Percentiles rank a stretch among this genome's conserved stretches.
phyloP scores from a whole-genome alignment of 1,139 yeast species.

The Blastobotrys raffinosifermentans region DNA sequence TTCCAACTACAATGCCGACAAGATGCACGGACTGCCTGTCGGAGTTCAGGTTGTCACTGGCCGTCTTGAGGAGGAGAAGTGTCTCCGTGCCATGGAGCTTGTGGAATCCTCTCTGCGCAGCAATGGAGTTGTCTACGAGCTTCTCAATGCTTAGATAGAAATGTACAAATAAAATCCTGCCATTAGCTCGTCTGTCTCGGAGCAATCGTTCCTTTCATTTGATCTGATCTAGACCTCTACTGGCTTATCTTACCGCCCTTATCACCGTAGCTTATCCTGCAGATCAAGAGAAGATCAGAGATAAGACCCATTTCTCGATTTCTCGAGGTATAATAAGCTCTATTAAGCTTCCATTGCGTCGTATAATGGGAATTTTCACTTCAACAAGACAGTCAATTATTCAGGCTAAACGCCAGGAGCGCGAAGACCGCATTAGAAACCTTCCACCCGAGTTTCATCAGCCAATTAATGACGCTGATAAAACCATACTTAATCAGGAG shows the following conservation, averaged over 20 bases:
- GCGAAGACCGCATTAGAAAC: conserved; percentile 30
- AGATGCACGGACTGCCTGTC: conserved; percentile 59
- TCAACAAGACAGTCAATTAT: conserved; percentile 16
- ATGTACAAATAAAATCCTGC: too few relatives aligned
- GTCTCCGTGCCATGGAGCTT: conserved; percentile 39
- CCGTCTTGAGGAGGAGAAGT: conserved; percentile 58
- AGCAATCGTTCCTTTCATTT: too few relatives aligned
- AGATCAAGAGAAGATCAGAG: too few relatives aligned
- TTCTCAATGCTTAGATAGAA: conserved; percentile 25
- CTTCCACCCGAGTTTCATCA: conserved; percentile 28
- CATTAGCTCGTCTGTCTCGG: too few relatives aligned
- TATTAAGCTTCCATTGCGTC: too few relatives aligned
- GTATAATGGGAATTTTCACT: conserved; percentile 9
- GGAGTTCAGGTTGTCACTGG: conserved; percentile 58
- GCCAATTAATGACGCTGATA: conserved; percentile 32
- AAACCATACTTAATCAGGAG: conserved; percentile 23
- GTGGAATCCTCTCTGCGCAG: conserved; percentile 33
- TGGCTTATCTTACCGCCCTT: too few relatives aligned
- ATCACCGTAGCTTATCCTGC: too few relatives aligned
- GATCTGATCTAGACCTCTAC: too few relatives aligned
- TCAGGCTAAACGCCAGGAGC: conserved; percentile 31
- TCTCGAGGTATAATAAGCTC: too few relatives aligned
- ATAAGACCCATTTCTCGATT: too few relatives aligned
- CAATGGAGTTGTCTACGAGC: conserved; percentile 27
- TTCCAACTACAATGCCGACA: conserved; percentile 47